Conservation (phyloP, 1,284 basidiomycete genomes). For the Sporisorium exsertum region DNA sequence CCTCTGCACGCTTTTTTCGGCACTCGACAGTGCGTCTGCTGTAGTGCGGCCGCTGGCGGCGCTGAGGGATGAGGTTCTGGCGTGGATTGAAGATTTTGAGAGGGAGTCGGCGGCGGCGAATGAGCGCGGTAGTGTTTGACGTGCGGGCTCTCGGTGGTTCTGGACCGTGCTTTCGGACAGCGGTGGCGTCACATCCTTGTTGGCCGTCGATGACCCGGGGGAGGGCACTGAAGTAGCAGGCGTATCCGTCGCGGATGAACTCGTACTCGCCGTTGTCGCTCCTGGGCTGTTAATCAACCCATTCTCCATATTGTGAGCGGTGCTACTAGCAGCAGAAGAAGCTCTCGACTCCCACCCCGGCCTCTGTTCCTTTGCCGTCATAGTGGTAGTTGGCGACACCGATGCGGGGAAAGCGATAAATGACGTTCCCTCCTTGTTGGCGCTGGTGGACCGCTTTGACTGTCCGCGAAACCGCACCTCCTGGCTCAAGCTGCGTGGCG, state of each 20-base stretch:
- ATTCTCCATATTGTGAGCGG: neutral
- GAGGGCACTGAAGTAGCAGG: conserved; percentile 23
- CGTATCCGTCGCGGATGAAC: conserved; percentile 19
- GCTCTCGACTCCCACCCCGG: conserved; percentile 11
- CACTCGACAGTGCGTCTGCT: conserved; percentile 15
- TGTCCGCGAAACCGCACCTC: conserved; percentile 25
- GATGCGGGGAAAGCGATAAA: conserved; percentile 36
- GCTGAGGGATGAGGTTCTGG: conserved; percentile 19
- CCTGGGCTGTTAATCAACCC: neutral
- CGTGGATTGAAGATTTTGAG: neutral
- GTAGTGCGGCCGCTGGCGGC: conserved; percentile 2
- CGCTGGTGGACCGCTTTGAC: neutral
- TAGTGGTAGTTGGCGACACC: neutral
- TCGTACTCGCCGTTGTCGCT: neutral
- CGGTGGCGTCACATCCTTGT: conserved; percentile 11
- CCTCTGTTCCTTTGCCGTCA: neutral
- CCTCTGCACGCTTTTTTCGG: conserved; percentile 25
- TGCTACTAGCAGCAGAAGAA: conserved; percentile 27
- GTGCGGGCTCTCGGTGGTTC: neutral
- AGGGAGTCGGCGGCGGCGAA: conserved; percentile 4
- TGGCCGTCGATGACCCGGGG: neutral
- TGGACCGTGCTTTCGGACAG: conserved; percentile 28
- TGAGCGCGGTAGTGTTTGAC: conserved; percentile 25
- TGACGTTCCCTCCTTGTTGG: neutral
- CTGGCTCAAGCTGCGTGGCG: conserved; percentile 13